A percentile compares a stretch with the other conserved stretches of the same genome.
These are phyloP conservation scores for Lathyrus aphaca DNA, from an alignment of 306 rosid species.

Conservation along the genomic window DNA sequence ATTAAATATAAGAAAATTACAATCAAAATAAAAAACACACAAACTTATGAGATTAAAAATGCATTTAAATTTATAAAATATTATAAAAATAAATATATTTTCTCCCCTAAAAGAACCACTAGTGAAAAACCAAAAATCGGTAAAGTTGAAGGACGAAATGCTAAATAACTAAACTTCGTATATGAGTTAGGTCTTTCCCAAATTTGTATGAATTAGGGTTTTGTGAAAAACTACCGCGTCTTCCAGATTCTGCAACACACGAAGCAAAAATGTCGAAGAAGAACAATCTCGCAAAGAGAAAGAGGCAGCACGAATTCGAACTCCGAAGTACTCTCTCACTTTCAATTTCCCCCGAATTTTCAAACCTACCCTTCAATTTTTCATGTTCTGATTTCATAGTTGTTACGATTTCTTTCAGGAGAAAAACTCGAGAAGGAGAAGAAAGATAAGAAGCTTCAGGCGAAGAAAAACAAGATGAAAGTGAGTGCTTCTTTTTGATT, in stretches of 20 bases:
- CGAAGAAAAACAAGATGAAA: slow-evolving; percentile 80
- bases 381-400: slow-evolving; percentile 21
- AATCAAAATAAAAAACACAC: too few species aligned
- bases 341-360: neutral
- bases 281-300: slow-evolving; percentile 78
- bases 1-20: too few species aligned
- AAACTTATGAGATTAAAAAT: too few species aligned
- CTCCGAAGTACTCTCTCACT: slow-evolving; percentile 59
- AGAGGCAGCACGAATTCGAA: slow-evolving; percentile 76
- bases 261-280: slow-evolving; percentile 75
- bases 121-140: neutral
- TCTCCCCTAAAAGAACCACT: neutral
- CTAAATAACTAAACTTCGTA: neutral
- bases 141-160: slow-evolving; percentile 26
- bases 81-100: too few species aligned
- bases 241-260: neutral
- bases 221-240: neutral
- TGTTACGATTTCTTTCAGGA: slow-evolving; percentile 46
- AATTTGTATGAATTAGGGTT: slow-evolving; percentile 20
- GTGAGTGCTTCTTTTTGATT: slow-evolving; percentile 38
- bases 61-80: too few species aligned
- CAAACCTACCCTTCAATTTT: neutral
- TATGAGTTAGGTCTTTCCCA: neutral
- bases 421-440: slow-evolving; percentile 69
- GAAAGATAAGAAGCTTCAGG: slow-evolving; percentile 66